Percentiles rank a stretch among this genome's conserved stretches.
Conservation (phyloP, 2,329 filamentous ascomycete species). For the Colletotrichum australisinense region DNA sequence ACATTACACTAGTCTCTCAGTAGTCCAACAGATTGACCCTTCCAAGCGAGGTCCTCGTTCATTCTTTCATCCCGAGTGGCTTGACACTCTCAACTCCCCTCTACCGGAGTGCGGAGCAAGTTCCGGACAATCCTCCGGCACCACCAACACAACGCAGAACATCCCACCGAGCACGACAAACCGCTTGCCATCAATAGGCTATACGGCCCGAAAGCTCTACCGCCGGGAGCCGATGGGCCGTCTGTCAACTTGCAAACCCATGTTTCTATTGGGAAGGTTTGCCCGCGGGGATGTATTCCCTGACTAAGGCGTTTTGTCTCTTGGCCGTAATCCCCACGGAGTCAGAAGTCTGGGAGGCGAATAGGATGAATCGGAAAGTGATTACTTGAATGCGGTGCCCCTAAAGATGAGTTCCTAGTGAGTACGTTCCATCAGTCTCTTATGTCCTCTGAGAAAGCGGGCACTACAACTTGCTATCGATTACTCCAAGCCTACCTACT, state of each 20-base stretch:
- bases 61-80: no score
- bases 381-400: conserved; percentile 7
- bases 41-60: not conserved
- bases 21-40: no score
- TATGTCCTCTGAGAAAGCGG: not conserved
- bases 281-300: not conserved
- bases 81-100: not conserved
- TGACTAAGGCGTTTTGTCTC: not conserved
- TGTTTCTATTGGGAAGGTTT: not conserved
- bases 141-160: not conserved
- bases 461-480: not conserved
- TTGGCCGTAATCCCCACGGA: not conserved
- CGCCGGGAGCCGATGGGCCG: not conserved
- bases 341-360: no score
- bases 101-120: conserved; percentile 14
- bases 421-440: no score
- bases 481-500: not conserved
- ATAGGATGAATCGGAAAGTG: no score
- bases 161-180: no score
- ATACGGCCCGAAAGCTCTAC: conserved; percentile 12
- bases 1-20: no score
- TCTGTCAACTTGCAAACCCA: not conserved
- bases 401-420: not conserved
- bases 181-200: not conserved
- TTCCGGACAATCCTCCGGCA: not conserved